Conservation (phyloP, 108 stramenopile genomes). For the Discostella stelligeroides region DNA sequence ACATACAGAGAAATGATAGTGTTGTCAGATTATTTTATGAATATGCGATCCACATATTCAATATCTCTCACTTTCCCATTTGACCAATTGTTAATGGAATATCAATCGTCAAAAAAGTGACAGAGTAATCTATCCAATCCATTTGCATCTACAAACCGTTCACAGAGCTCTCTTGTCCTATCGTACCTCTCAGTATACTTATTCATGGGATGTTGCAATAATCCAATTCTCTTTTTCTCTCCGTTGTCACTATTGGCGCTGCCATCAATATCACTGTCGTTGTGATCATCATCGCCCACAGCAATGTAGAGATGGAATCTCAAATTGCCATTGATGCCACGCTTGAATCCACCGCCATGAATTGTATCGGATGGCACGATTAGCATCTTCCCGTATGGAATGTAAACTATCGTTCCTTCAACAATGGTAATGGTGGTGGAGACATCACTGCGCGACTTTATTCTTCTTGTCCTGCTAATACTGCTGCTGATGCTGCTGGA, state of each 20-base stretch:
- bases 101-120: constrained; percentile 32
- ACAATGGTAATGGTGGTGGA: not conserved
- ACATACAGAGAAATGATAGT: too few species aligned
- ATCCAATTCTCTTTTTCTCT: constrained; percentile 2
- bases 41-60: too few species aligned
- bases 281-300: constrained; percentile 11
- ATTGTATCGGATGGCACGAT: constrained; percentile 61
- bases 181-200: constrained; percentile 43
- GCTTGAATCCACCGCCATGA: constrained; percentile 75
- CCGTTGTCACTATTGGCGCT: not conserved
- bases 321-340: constrained; percentile 51
- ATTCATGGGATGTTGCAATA: constrained; percentile 41
- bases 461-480: too few species aligned
- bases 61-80: too few species aligned
- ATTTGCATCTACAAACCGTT: constrained; percentile 40
- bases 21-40: too few species aligned
- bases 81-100: not conserved
- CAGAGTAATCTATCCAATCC: constrained; percentile 29
- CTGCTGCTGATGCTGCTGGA: too few species aligned
- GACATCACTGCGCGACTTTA: too few species aligned
- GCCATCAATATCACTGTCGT: not conserved
- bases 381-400: constrained; percentile 66
- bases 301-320: constrained; percentile 66
- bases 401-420: constrained; percentile 55
- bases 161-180: constrained; percentile 35